Base-by-base conservation (phyloP, 305 asterid species). In the Petunia hybrid region DNA sequence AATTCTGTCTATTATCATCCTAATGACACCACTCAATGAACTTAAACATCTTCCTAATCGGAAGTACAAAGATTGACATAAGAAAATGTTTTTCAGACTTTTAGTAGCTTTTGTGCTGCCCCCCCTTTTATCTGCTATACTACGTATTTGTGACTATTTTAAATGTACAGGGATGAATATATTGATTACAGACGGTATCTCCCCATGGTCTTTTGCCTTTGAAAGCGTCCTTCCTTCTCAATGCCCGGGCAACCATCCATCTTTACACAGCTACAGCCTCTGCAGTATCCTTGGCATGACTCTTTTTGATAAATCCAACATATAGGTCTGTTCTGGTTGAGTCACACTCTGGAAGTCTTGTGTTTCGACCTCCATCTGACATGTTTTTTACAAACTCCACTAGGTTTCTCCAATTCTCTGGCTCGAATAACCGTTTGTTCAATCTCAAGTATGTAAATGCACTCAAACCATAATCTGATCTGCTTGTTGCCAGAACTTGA, bases 361-460 rank as follows among this genome's bases (percentile, higher is more conserved):
- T 82, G 60, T 35, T 73, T 22, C 31, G 31, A 63, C 93, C 92
- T 64, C 97, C 97, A 79, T 89, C 94, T 0, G 97, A 87, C 97
- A 95, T 92, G 84, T 88, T 85, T 80, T 86, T 92, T 13, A 91
- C 94, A 82, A 94, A 95, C 62, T 91, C 91, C 57, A 92, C 90
- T 53, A 91, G 85, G 79, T 92, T 88, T 78, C 91, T 82, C 99
- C 99, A 95, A 83, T 92, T 94, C 14, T 92, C 91, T 35, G 92
- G 87, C 78, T 91, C 98, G 76, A 95, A 91, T 84, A 94, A 83
- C 68, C 85, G 77, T 90, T 94, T 95, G 69, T 95, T 93, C 98
- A 95, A 83, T 81, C 99, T 88, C 48, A 95, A 84, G 64, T 90
- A 95, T 66, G 98, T 95, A 83, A 95, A 95, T 16, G 98, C 97